phyloP scores from a whole-genome alignment of 2,329 filamentous ascomycete genomes.

The Tolypocladium album region DNA sequence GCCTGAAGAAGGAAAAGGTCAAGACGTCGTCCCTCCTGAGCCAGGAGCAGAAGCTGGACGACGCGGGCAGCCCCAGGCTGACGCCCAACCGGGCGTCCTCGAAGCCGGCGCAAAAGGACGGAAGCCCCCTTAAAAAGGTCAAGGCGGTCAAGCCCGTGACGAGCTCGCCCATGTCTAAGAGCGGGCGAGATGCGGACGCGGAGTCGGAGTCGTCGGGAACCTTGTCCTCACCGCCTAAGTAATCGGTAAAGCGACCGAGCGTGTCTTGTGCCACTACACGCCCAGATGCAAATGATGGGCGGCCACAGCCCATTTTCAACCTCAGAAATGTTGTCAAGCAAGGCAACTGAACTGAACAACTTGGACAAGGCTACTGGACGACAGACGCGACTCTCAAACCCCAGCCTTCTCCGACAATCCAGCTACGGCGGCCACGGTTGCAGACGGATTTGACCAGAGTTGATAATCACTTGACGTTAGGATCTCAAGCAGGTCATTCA shows the following conservation, averaged over 20 bases:
- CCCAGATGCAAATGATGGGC: not conserved
- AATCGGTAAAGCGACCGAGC: not conserved
- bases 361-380: not conserved
- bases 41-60: conserved; percentile 33
- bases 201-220: conserved; percentile 47
- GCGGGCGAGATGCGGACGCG: conserved; percentile 35
- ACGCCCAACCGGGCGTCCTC: conserved; percentile 13
- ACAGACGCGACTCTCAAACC: not conserved
- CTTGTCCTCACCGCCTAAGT: conserved; percentile 38
- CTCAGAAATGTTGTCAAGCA: not conserved
- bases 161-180: conserved; percentile 38
- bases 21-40: conserved; percentile 40
- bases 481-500: not conserved
- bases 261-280: not conserved
- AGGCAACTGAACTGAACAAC: not conserved
- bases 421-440: not conserved
- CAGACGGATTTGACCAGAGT: no score
- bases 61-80: conserved; percentile 13
- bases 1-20: conserved; percentile 43
- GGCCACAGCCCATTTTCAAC: not conserved
- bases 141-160: conserved; percentile 35
- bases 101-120: conserved; percentile 23
- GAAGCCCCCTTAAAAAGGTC: conserved; percentile 30
- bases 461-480: not conserved
- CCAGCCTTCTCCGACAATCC: not conserved